Percentiles rank a stretch among this genome's conserved stretches.
These are phyloP conservation scores for Mimosa pudica DNA, from an alignment of 306 rosid genomes.

Conservation along the genomic window DNA sequence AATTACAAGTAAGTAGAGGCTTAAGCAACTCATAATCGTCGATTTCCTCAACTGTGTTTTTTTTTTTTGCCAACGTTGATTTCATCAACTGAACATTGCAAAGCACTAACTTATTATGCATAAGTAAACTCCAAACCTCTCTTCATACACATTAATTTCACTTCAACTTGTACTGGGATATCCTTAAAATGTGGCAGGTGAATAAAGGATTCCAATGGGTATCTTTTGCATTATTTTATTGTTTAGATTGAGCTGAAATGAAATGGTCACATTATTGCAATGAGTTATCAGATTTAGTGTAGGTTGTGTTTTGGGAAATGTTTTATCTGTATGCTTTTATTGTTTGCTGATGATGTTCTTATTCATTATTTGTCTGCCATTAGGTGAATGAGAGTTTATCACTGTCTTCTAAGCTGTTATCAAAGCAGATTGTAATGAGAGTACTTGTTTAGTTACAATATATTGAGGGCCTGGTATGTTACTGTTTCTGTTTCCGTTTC, in stretches of 20 bases:
- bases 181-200: not conserved
- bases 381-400: not conserved
- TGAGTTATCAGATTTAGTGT: not conserved
- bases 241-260: not conserved
- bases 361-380: constrained; percentile 2
- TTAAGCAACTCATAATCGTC: not conserved
- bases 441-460: not conserved
- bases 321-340: not conserved
- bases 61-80: too few relatives aligned
- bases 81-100: not conserved
- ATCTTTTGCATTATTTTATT: not conserved
- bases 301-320: not conserved
- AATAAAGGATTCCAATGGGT: not conserved
- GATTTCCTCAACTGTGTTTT: not conserved
- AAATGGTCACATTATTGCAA: not conserved
- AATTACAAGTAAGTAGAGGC: too few relatives aligned
- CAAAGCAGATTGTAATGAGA: not conserved
- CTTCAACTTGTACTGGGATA: constrained; percentile 7
- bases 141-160: not conserved
- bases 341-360: not conserved
- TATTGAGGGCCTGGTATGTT: not conserved
- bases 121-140: constrained; percentile 19
- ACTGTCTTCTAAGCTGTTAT: not conserved
- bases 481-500: too few relatives aligned
- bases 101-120: too few relatives aligned